Evolutionary conservation across 2,329 filamentous ascomycete genomes (phyloP), one percentile per base, ranked within the genome.

Genomic region (Ceratocystis huliohia): DNA sequence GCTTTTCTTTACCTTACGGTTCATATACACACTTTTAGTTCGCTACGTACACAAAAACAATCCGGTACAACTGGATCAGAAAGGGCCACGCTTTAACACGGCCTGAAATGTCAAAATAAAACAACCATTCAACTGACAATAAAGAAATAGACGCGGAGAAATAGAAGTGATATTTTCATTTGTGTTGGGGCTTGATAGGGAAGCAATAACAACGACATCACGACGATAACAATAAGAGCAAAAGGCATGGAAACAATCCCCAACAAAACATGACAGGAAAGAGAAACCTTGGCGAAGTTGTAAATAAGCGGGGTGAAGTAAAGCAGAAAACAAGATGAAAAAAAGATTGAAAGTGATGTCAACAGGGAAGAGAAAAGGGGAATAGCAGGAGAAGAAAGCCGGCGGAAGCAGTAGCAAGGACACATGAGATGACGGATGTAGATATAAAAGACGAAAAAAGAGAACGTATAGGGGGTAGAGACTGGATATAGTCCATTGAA

Each of bases 71-170:
- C 59, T 63, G 66, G 59, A 68, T 68, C 66, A 68, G 64, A 68
- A 68, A 65, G 63, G 66, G 66, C 64, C 53, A 65, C 37, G 59
- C 46, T 68, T 65, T 66, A 68, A 68, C 66, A 68, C 66, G 64
- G 66, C 63, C 66, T 66, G 64, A 68, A 68, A 25, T 20, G 48
- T 48, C 48, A 50, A 61, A 61, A 65, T 65, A 61, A 68, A 65
- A 68, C 28, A 62, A 65, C 22, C 66, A 68, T 68, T 66, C 66
- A 68, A 68, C 66, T 68, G 66, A 68, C 20, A 63, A 67, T 15
- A 44, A 20, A 45, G 56, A 63, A 48, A 33, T 7, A 46, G 50
- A 56, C n/a, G 53, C 41, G 20, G 28, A 63, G 28, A 57, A 46
- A 41, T 20, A 28, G 25, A n/a, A 37, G 61, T 41, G 37, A 41